Evolutionary conservation across 345 rosid species (phyloP).

Genomic region (Balakata baccata): DNA sequence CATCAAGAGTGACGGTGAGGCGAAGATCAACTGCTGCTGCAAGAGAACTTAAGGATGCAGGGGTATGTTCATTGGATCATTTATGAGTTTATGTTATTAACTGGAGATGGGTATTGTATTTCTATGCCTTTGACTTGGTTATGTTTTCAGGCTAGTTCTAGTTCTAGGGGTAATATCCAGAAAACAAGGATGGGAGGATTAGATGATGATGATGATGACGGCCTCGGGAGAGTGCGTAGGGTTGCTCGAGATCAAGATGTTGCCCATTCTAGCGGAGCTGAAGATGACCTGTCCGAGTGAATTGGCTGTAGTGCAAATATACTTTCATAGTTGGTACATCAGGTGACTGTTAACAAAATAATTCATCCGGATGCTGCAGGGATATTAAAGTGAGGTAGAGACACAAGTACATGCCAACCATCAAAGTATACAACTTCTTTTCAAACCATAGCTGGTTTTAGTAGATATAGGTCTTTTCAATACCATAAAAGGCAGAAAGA

Average conservation of each 20-base stretch:
- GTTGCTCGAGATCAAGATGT: constrained; percentile 35
- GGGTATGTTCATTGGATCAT: constrained; percentile 43
- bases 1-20: constrained; percentile 75
- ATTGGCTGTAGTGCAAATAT: constrained; percentile 16
- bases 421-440: constrained; percentile 1
- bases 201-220: constrained; percentile 53
- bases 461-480: constrained; percentile 1
- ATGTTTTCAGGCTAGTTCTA: constrained; percentile 48
- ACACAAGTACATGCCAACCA: neutral
- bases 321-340: neutral
- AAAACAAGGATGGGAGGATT: constrained; percentile 48
- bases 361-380: neutral
- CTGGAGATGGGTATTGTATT: neutral
- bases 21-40: constrained; percentile 50
- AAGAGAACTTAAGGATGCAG: constrained; percentile 62
- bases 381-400: neutral
- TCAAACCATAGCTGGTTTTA: constrained; percentile 5
- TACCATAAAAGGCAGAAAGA: constrained; percentile 10
- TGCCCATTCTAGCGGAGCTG: constrained; percentile 58
- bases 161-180: constrained; percentile 42
- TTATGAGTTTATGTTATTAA: constrained; percentile 1
- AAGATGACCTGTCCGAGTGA: constrained; percentile 73
- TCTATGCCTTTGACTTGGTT: constrained; percentile 10
- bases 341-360: neutral
- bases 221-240: constrained; percentile 48